Percentiles rank a stretch among this genome's conserved stretches.
These are phyloP conservation scores for Pseudocercospora eumusae DNA, from an alignment of 2,329 filamentous ascomycete genomes.

Conservation along the genomic window DNA sequence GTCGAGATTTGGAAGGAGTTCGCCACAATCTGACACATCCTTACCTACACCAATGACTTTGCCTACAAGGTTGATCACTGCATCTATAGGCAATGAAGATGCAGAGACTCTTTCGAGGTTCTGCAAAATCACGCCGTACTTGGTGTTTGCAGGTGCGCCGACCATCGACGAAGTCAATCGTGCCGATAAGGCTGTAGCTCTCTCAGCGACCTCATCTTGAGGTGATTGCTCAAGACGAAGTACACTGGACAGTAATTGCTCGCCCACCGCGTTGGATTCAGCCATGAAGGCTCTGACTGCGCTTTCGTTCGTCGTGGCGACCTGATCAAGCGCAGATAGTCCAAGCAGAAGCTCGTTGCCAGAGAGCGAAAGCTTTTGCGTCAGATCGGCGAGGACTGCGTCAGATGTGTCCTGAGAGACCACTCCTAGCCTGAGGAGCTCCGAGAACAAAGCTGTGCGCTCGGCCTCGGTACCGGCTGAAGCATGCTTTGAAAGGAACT, in stretches of 20 bases:
- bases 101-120: constrained; percentile 51
- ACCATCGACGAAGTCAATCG: constrained; percentile 30
- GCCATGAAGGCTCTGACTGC: constrained; percentile 49
- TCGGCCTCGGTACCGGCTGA: background rate
- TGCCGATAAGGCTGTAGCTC: constrained; percentile 41
- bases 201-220: constrained; percentile 53
- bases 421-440: constrained; percentile 31
- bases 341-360: constrained; percentile 23
- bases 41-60: constrained; percentile 47
- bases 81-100: constrained; percentile 53
- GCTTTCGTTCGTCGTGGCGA: constrained; percentile 40
- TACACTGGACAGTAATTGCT: constrained; percentile 54
- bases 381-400: constrained; percentile 43
- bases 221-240: constrained; percentile 57
- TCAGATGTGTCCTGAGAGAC: constrained; percentile 43
- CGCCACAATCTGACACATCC: constrained; percentile 22
- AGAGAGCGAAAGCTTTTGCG: constrained; percentile 42
- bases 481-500: constrained; percentile 14
- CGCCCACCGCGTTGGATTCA: constrained; percentile 50
- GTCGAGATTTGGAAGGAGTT: constrained; percentile 39
- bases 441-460: constrained; percentile 19
- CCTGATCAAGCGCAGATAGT: constrained; percentile 41
- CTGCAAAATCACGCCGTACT: constrained; percentile 55
- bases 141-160: constrained; percentile 25
- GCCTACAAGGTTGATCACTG: constrained; percentile 57